Evolutionary conservation across 352 stramenopile species (phyloP).

Genomic region (Peronospora farinosa): DNA sequence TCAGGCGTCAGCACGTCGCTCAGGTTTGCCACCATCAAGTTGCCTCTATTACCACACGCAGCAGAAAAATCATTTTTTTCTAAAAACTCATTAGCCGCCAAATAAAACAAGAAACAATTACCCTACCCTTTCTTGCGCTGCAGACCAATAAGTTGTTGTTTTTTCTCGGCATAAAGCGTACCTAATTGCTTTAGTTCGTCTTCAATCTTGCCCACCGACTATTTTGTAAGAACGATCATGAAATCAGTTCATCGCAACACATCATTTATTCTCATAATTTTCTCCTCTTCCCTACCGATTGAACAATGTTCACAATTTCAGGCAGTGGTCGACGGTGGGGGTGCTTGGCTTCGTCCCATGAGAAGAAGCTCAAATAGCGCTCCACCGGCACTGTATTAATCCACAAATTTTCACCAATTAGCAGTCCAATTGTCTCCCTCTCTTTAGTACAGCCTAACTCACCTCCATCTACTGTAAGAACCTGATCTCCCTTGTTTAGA

Average conservation of each 20-base stretch:
- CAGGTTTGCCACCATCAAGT: slow-evolving; percentile 92
- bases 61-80: slow-evolving; percentile 1
- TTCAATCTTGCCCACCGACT: slow-evolving; percentile 92
- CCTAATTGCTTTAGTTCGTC: slow-evolving; percentile 95
- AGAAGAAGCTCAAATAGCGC: slow-evolving; percentile 95
- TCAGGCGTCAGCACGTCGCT: slow-evolving; percentile 91
- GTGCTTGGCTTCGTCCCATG: slow-evolving; percentile 98
- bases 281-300: slow-evolving; percentile 52
- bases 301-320: slow-evolving; percentile 93
- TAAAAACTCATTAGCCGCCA: background rate
- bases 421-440: background rate
- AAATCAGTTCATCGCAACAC: slow-evolving; percentile 2
- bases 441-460: background rate
- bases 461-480: slow-evolving; percentile 82
- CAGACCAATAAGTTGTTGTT: slow-evolving; percentile 80
- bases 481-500: slow-evolving; percentile 84
- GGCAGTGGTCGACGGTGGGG: slow-evolving; percentile 92
- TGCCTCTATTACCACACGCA: slow-evolving; percentile 50
- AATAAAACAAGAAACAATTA: background rate
- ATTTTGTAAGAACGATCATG: background rate
- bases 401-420: background rate
- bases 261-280: background rate
- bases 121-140: slow-evolving; percentile 89
- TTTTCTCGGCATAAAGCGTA: slow-evolving; percentile 92
- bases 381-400: slow-evolving; percentile 76